Evolutionary conservation across 2,329 filamentous ascomycete genomes (phyloP).

Genomic region (Rhinocladiella similis): DNA sequence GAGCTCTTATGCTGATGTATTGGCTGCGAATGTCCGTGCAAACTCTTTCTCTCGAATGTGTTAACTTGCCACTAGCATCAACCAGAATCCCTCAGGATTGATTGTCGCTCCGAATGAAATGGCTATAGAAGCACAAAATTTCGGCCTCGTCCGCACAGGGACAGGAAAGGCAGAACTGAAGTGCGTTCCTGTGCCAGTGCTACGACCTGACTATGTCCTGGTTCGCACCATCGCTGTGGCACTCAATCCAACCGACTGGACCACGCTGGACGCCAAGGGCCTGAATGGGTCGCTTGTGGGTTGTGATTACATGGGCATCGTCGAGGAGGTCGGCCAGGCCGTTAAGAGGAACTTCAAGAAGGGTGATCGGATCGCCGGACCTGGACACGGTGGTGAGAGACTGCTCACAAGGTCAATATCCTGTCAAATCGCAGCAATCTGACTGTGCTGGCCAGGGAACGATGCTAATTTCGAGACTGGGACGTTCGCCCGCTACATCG

Average conservation of each 20-base stretch:
- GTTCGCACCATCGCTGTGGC: conserved; percentile 53
- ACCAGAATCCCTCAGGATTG: no score
- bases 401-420: no score
- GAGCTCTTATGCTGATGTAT: no score
- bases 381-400: conserved; percentile 44
- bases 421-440: no score
- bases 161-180: no score
- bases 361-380: conserved; percentile 56
- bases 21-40: no score
- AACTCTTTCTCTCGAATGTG: no score
- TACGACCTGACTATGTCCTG: conserved; percentile 46
- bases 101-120: no score
- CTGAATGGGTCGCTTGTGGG: conserved; percentile 45
- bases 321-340: conserved; percentile 51
- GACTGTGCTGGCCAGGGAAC: no score
- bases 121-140: no score
- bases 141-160: no score
- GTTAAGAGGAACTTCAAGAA: conserved; percentile 49
- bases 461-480: conserved; percentile 43
- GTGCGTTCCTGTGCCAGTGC: background rate
- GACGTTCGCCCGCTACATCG: conserved; percentile 55
- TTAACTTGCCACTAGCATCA: no score
- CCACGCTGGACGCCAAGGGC: conserved; percentile 38
- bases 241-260: conserved; percentile 59
- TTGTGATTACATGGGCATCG: conserved; percentile 54